A percentile compares a stretch with the other conserved stretches of the same genome.
phyloP scores from a whole-genome alignment of 768 basidiomycete genomes.

The Termitomyces sp. region DNA sequence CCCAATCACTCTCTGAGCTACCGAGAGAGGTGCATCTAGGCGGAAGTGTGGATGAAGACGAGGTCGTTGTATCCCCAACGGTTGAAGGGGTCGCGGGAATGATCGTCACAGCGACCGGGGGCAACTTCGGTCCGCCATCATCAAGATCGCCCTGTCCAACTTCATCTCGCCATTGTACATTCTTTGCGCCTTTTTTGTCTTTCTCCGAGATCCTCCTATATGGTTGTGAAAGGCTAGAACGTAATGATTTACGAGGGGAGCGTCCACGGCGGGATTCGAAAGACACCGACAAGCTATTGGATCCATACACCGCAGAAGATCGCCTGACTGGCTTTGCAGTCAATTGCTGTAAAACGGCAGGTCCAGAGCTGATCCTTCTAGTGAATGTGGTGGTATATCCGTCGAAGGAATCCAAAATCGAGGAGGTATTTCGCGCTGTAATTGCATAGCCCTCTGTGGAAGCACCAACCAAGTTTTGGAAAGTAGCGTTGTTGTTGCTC shows the following conservation, averaged over 20 bases:
- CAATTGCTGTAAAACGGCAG: slow-evolving; percentile 36
- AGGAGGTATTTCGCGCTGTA: slow-evolving; percentile 27
- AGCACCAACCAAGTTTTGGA: slow-evolving; percentile 65
- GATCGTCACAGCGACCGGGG: slow-evolving; percentile 32
- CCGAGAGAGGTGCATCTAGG: slow-evolving; percentile 48
- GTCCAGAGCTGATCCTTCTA: slow-evolving; percentile 48
- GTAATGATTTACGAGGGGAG: slow-evolving; percentile 71
- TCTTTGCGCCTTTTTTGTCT: slow-evolving; percentile 64
- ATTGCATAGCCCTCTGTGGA: slow-evolving; percentile 58
- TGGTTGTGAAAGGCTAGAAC: slow-evolving; percentile 61
- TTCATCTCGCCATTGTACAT: slow-evolving; percentile 86
- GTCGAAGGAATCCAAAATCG: slow-evolving; percentile 46
- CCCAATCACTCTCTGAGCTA: slow-evolving; percentile 85
- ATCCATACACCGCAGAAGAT: slow-evolving; percentile 33
- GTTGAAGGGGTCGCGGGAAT: slow-evolving; percentile 42
- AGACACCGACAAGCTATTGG: slow-evolving; percentile 36
- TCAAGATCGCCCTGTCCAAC: slow-evolving; percentile 80
- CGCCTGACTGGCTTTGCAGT: slow-evolving; percentile 30
- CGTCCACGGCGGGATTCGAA: slow-evolving; percentile 55
- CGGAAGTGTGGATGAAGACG: slow-evolving; percentile 29
- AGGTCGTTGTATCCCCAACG: slow-evolving; percentile 19
- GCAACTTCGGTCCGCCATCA: slow-evolving; percentile 45
- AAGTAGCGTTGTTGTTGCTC: slow-evolving; percentile 67
- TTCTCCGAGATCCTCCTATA: slow-evolving; percentile 66
- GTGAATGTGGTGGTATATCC: slow-evolving; percentile 48